Evolutionary conservation across 768 basidiomycete species (phyloP).

Genomic region (Kwoniella sp.): DNA sequence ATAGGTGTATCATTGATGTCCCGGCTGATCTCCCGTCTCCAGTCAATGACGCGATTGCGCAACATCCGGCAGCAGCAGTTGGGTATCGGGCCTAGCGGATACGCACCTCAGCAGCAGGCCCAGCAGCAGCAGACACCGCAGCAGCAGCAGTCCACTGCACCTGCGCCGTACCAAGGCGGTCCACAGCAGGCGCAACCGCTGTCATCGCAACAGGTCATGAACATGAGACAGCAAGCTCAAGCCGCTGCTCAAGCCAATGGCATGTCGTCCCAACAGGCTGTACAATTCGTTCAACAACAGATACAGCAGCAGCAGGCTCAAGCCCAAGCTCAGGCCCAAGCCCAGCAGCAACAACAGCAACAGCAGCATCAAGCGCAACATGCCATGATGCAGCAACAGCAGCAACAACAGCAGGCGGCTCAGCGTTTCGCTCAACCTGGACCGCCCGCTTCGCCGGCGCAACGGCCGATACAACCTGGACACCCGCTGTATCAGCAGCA

Average conservation of each 20-base stretch:
- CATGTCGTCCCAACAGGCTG: constrained; percentile 23
- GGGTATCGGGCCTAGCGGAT: constrained; percentile 13
- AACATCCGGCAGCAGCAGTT: constrained; percentile 22
- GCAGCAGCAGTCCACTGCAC: constrained; percentile 2
- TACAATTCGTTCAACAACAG: constrained; percentile 27
- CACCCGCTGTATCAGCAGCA: constrained; percentile 33
- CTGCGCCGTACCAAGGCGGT: constrained; percentile 9
- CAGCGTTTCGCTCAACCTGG: constrained; percentile 32
- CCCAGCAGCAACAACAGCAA: constrained; percentile 26
- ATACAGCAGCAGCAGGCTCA: constrained; percentile 37
- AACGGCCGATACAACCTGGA: constrained; percentile 20
- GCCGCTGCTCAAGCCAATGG: constrained; percentile 31
- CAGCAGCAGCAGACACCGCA: constrained; percentile 3
- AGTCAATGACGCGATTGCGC: constrained; percentile 43
- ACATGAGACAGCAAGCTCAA: constrained; percentile 26
- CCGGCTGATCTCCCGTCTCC: neutral
- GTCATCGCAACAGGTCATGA: constrained; percentile 16
- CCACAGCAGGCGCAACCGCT: constrained; percentile 18
- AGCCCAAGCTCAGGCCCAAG: too few species aligned
- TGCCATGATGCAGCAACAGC: constrained; percentile 17
- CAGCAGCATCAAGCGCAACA: constrained; percentile 20
- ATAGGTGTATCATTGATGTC: too few species aligned
- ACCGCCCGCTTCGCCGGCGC: constrained; percentile 19
- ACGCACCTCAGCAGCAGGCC: constrained; percentile 15
- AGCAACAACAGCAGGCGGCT: constrained; percentile 23